These are phyloP conservation scores for Kwoniella shivajii DNA, from an alignment of 1,284 basidiomycete genomes.

Conservation along the genomic window DNA sequence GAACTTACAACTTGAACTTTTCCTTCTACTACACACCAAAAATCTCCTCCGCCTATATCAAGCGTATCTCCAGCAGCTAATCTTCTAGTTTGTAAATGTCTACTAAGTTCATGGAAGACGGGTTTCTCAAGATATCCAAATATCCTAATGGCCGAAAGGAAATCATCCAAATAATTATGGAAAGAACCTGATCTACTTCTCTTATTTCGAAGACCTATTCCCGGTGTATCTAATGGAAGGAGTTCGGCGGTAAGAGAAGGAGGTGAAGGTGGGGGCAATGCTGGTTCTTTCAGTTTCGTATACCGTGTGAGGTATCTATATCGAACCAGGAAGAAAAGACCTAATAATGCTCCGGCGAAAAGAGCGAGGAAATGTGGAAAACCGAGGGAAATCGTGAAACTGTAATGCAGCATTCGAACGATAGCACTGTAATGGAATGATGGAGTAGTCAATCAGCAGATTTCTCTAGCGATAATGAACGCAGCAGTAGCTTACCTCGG, in stretches of 20 bases:
- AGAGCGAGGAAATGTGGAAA: conserved; percentile 84
- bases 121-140: conserved; percentile 96
- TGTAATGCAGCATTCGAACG: conserved; percentile 73
- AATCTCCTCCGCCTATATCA: conserved; percentile 81
- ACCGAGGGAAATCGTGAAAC: conserved; percentile 83
- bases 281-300: conserved; percentile 80
- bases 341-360: conserved; percentile 66
- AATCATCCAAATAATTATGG: conserved; percentile 94
- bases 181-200: conserved; percentile 66
- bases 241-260: conserved; percentile 34
- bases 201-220: conserved; percentile 69
- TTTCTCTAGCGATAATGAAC: background rate
- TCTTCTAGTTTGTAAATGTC: conserved; percentile 86
- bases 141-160: conserved; percentile 87
- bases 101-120: conserved; percentile 90
- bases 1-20: conserved; percentile 57
- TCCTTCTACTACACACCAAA: conserved; percentile 95
- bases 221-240: conserved; percentile 30
- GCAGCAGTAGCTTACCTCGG: conserved; percentile 58
- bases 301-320: conserved; percentile 63
- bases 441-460: background rate
- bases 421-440: conserved; percentile 24
- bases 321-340: conserved; percentile 78
- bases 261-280: conserved; percentile 53
- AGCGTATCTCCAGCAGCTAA: conserved; percentile 86